These are phyloP conservation scores for Myochromella boudieri DNA, from an alignment of 768 basidiomycete species.

Conservation along the genomic window DNA sequence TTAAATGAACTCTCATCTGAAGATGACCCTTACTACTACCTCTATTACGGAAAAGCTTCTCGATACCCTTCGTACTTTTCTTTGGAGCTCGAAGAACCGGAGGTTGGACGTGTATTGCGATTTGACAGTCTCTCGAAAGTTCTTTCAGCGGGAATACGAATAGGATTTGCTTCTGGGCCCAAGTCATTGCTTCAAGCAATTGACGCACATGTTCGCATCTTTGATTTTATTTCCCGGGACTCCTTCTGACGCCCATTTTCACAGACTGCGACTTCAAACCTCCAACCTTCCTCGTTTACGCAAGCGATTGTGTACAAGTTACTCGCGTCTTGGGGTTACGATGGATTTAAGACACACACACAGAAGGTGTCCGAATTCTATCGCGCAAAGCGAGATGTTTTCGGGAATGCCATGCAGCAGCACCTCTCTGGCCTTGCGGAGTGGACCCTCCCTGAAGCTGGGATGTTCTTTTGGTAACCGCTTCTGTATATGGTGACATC, in stretches of 20 bases:
- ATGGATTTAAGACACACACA: slow-evolving; percentile 67
- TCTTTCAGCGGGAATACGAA: slow-evolving; percentile 66
- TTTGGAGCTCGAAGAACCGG: slow-evolving; percentile 62
- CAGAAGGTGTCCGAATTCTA: slow-evolving; percentile 68
- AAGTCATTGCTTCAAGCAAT: slow-evolving; percentile 61
- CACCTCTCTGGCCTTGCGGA: slow-evolving; percentile 75
- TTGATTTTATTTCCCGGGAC: neutral
- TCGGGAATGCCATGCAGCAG: slow-evolving; percentile 64
- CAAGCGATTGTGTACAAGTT: slow-evolving; percentile 58
- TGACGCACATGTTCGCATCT: slow-evolving; percentile 55
- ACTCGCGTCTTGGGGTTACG: slow-evolving; percentile 65
- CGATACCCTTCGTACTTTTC: slow-evolving; percentile 76
- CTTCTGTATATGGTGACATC: slow-evolving; percentile 9
- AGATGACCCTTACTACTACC: slow-evolving; percentile 79
- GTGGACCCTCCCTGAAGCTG: slow-evolving; percentile 65
- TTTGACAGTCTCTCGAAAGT: slow-evolving; percentile 90
- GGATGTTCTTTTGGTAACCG: slow-evolving; percentile 84
- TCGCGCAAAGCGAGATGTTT: slow-evolving; percentile 63
- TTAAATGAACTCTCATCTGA: neutral
- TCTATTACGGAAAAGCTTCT: slow-evolving; percentile 67
- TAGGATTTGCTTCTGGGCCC: slow-evolving; percentile 80
- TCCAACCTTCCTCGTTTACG: slow-evolving; percentile 58
- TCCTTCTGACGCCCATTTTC: neutral
- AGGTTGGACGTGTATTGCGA: slow-evolving; percentile 73
- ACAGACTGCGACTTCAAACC: slow-evolving; percentile 44